phyloP scores from a whole-genome alignment of 371 early-diverging fungal genomes.

The Sporodiniella umbellata region DNA sequence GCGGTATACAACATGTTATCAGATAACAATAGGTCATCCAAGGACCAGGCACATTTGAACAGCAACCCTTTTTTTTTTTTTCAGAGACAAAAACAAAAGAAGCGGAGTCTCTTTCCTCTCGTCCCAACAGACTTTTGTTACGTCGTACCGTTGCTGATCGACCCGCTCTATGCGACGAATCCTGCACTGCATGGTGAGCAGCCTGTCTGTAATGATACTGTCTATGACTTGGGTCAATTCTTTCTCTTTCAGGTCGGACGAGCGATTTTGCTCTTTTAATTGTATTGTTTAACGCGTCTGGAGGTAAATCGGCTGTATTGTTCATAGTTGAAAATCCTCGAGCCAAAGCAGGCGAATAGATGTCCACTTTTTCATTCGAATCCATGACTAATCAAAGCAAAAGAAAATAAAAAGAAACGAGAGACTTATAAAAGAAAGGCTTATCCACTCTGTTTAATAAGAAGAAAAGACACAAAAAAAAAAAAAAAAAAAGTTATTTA shows the following conservation, averaged over 20 bases:
- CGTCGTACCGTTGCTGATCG: slow-evolving; percentile 17
- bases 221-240: slow-evolving; percentile 51
- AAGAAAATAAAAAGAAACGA: neutral
- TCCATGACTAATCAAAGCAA: neutral
- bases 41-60: slow-evolving; percentile 18
- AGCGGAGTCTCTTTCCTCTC: slow-evolving; percentile 30
- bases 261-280: slow-evolving; percentile 58
- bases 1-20: slow-evolving; percentile 55
- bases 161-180: slow-evolving; percentile 26
- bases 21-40: slow-evolving; percentile 54
- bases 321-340: slow-evolving; percentile 15
- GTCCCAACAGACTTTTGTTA: slow-evolving; percentile 41
- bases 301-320: slow-evolving; percentile 10
- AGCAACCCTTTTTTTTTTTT: slow-evolving; percentile 3
- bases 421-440: neutral
- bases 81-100: slow-evolving; percentile 13
- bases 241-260: slow-evolving; percentile 67
- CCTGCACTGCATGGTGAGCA: slow-evolving; percentile 24
- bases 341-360: slow-evolving; percentile 14
- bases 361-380: slow-evolving; percentile 9
- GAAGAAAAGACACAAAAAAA: too few relatives aligned
- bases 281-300: slow-evolving; percentile 8
- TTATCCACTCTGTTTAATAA: too few relatives aligned
- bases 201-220: slow-evolving; percentile 57
- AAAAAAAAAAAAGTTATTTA: too few relatives aligned